Base-by-base conservation (phyloP, 306 rosid genomes). In the Lablab purpureus region DNA sequence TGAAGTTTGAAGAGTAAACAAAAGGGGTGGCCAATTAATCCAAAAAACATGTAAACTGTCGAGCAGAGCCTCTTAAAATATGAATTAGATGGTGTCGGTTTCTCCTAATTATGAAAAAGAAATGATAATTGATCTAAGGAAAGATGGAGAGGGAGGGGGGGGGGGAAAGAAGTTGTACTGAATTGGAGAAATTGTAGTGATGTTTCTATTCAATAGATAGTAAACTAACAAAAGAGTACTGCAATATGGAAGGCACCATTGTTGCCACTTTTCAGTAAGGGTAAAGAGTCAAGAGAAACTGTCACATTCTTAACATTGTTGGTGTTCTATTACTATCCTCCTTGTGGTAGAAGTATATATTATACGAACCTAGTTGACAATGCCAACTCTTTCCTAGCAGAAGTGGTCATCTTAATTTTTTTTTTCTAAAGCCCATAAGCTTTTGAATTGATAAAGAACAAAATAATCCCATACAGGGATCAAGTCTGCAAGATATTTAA, bases 241-340 rank as follows among this genome's bases (percentile, higher is more conserved):
- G 43, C 69, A 55, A 66, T 54, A 50, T 12, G 55, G 65, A 77
- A 45, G 64, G 21, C 30, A 66, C 40, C 63, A 72, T 80, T 18
- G 28, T 11, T 75, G 71, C 32, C 46, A 30, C 70, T 27, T 28
- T 75, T 45, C 70, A 10, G 15, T 46, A 34, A 41, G 23, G 46
- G 64, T 59, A 10, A 43, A 25, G 62, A 30, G 62, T 30, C 49
- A 21, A 45, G 50, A 63, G 36, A 47, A 62, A 56, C 37, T 12
- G 62, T 14, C 51, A 50, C 25, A 47, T 47, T 75, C 30, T 59
- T 41, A 1, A 6, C 32, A 19, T 12, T n/a, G 56, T 43, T 58
- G 27, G 69, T 58, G 25, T 41, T 74, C 21, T 27, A 28, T 34
- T 47, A 50, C 40, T 63, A 64, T 63, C 73, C 63, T 50, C 41